Evolutionary conservation across 1,284 basidiomycete species (phyloP).

Genomic region (Ustilago sp.): DNA sequence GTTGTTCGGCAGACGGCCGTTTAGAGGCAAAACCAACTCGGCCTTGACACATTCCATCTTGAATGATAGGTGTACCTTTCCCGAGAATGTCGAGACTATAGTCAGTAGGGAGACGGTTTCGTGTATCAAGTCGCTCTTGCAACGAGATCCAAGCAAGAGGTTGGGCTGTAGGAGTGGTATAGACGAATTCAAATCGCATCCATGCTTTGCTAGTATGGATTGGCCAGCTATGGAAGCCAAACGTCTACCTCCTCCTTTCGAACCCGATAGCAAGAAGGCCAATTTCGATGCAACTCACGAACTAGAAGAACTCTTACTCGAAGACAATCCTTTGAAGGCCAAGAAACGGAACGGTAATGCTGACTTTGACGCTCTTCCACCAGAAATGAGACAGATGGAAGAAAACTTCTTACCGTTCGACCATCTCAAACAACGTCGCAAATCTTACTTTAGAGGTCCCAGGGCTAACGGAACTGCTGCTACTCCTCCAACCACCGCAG

Average conservation of each 20-base stretch:
- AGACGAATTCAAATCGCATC: constrained; percentile 76
- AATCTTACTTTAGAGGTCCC: constrained; percentile 54
- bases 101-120: constrained; percentile 54
- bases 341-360: constrained; percentile 89
- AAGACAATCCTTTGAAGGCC: constrained; percentile 97
- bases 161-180: constrained; percentile 83
- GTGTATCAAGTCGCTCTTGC: constrained; percentile 74
- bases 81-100: constrained; percentile 62
- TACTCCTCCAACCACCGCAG: background rate
- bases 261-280: constrained; percentile 96
- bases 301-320: constrained; percentile 91
- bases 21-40: constrained; percentile 64
- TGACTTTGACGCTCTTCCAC: constrained; percentile 83
- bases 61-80: constrained; percentile 61
- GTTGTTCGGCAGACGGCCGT: constrained; percentile 62
- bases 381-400: constrained; percentile 96
- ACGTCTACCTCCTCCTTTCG: constrained; percentile 83
- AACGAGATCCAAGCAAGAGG: constrained; percentile 83
- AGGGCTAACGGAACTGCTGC: background rate
- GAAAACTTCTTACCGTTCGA: constrained; percentile 75
- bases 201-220: constrained; percentile 87
- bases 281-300: constrained; percentile 99
- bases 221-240: constrained; percentile 85
- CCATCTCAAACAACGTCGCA: constrained; percentile 61
- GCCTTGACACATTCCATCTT: constrained; percentile 63